Evolutionary conservation across 176 grass and related monocot genomes (phyloP), one percentile per base, ranked within the genome.

Genomic region (Musa schizocarpa): DNA sequence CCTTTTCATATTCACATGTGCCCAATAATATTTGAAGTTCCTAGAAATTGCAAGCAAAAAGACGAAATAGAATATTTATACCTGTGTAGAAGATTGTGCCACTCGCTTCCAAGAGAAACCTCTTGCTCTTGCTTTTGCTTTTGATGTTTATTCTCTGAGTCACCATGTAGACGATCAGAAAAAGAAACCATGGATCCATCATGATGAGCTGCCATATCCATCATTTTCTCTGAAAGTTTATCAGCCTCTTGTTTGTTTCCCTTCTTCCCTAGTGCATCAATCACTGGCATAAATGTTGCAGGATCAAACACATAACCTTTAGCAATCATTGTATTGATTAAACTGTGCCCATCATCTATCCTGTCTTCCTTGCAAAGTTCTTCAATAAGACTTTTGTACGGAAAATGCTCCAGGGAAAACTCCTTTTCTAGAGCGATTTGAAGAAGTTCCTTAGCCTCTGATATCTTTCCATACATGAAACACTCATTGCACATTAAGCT

Each of bases 161-260:
- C 66, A 65, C 57, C 58, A 78, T 70, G 83, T 11, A 65, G 25
- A 76, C 51, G 10, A 66, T 63, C 13, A 9, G 63, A 50, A 13
- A 50, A 65, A 13, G 61, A 65, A 80, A 21, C 14, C 59, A 34
- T 70, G 27, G 67, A 81, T 9, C 58, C 68, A 57, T 83, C 72
- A 55, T 74, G 57, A 69, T 74, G 13, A 61, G 61, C 76, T 78
- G 90, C 82, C 84, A 98, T 93, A 76, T 85, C 79, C 88, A 93
- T 91, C 94, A 98, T 91, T 74, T 85, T 93, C 29, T 87, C 84
- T 61, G 90, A 91, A 16, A 98, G 86, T 66, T 78, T 74, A 89
- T 93, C 85, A 87, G 83, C 90, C 79, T 91, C 86, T 66, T 82
- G 82, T 67, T 90, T 93, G 68, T 85, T 93, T 89, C 90, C 94